Conservation (phyloP, 2,329 filamentous ascomycete genomes). For the Plectosphaerella plurivora region DNA sequence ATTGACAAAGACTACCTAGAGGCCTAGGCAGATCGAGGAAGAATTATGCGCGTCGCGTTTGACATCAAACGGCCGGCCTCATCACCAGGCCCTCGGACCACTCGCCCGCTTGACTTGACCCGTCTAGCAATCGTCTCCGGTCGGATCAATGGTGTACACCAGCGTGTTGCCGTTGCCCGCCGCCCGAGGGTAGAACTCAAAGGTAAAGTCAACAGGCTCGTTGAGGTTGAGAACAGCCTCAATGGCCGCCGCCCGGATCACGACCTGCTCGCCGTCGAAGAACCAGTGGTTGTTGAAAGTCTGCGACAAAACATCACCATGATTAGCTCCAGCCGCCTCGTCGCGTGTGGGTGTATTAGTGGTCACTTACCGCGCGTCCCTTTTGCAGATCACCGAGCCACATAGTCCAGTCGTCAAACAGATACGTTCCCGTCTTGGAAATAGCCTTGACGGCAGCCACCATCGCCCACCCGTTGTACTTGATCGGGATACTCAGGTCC, state of each 20-base stretch:
- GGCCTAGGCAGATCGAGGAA: no score
- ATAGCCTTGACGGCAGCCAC: conserved; percentile 47
- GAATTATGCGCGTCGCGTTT: no score
- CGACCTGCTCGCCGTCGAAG: conserved; percentile 40
- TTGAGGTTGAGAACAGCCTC: conserved; percentile 39
- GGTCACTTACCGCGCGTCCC: conserved; percentile 28
- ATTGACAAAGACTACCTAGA: no score
- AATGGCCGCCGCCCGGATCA: conserved; percentile 39
- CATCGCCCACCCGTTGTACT: conserved; percentile 41
- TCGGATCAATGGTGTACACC: conserved; percentile 25
- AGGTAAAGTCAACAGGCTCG: conserved; percentile 40
- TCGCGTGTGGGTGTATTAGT: no score
- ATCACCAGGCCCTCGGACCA: not conserved
- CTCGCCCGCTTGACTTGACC: not conserved
- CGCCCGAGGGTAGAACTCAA: conserved; percentile 52
- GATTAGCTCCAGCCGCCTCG: not conserved
- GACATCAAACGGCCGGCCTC: no score
- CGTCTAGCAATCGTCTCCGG: not conserved
- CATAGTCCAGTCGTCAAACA: conserved; percentile 54
- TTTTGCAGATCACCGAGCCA: conserved; percentile 48
- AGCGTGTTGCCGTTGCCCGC: conserved; percentile 39
- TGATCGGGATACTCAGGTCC: conserved; percentile 44
- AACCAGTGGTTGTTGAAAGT: conserved; percentile 49
- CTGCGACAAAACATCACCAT: not conserved
- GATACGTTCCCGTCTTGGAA: conserved; percentile 39